Percentiles rank a stretch among this genome's conserved stretches.
phyloP scores from a whole-genome alignment of 805 yeast species.

The Cyberlindnera maclurae region DNA sequence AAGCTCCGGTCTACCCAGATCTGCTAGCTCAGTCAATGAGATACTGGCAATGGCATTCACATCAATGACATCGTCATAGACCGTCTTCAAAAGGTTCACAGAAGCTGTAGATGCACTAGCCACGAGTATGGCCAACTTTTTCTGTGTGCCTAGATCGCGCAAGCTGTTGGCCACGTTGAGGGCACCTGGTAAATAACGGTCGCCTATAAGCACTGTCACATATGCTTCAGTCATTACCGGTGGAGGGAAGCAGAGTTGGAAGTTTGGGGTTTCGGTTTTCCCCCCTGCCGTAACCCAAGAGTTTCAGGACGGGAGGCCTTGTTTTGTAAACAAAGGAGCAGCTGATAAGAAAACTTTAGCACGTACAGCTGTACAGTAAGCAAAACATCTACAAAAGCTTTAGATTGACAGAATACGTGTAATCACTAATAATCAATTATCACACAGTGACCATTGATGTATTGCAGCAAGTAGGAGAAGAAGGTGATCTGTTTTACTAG shows the following conservation, averaged over 20 bases:
- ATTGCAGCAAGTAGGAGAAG: no score
- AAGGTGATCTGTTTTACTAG: no score
- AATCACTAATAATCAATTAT: no score
- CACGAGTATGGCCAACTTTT: constrained; percentile 10
- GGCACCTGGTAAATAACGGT: constrained; percentile 48
- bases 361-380: no score
- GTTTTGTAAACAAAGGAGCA: neutral
- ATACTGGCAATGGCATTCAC: constrained; percentile 19
- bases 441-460: no score
- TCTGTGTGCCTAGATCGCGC: constrained; percentile 14
- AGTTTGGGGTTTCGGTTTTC: no score
- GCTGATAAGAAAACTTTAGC: neutral
- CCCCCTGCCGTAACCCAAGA: neutral
- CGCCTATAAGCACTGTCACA: constrained; percentile 39
- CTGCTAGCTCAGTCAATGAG: constrained; percentile 19
- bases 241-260: no score
- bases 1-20: constrained; percentile 43
- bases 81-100: constrained; percentile 4
- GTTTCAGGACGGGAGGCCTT: neutral
- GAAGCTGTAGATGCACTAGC: constrained; percentile 21
- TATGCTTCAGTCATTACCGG: constrained; percentile 27
- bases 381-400: no score
- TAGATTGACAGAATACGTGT: no score
- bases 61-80: constrained; percentile 24
- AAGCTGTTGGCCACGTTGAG: constrained; percentile 38